phyloP scores from a whole-genome alignment of 1,139 yeast genomes.

The Geotrichum carabidarum region DNA sequence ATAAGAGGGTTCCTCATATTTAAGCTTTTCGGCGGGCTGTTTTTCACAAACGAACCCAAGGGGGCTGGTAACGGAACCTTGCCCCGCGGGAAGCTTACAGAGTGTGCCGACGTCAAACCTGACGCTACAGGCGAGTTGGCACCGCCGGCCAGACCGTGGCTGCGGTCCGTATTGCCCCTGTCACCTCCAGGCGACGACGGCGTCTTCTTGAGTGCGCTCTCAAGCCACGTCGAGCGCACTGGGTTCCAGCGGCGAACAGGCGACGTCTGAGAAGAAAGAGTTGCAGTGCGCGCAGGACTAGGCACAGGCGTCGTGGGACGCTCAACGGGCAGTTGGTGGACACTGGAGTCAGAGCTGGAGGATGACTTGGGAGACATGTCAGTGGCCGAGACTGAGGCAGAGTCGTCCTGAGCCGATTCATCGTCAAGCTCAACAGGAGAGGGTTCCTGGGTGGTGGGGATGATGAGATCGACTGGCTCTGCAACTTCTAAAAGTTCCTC shows the following conservation, averaged over 20 bases:
- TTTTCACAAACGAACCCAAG: constrained; percentile 4
- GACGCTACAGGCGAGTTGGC: background rate
- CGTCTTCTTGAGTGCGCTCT: constrained; percentile 31
- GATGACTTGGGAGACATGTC: too few relatives aligned
- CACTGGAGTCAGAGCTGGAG: too few relatives aligned
- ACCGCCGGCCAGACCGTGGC: background rate
- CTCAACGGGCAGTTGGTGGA: background rate
- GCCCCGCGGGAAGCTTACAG: constrained; percentile 10
- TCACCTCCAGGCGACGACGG: constrained; percentile 18
- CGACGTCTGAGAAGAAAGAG: background rate
- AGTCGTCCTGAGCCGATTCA: too few relatives aligned
- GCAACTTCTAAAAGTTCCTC: too few relatives aligned
- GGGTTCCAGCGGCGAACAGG: constrained; percentile 27
- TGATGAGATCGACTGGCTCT: too few relatives aligned
- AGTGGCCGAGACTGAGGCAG: too few relatives aligned
- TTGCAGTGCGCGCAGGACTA: background rate
- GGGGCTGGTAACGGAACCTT: constrained; percentile 17
- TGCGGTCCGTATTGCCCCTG: background rate
- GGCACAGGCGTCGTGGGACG: background rate
- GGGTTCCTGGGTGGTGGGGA: too few relatives aligned
- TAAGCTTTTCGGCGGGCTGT: constrained; percentile 3
- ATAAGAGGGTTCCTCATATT: background rate
- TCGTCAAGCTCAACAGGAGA: too few relatives aligned
- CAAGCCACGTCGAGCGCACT: constrained; percentile 32
- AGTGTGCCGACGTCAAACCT: background rate